Percentiles rank a stretch among this genome's conserved stretches.
Conservation (phyloP, 306 rosid genomes). For the Alnus rubra region DNA sequence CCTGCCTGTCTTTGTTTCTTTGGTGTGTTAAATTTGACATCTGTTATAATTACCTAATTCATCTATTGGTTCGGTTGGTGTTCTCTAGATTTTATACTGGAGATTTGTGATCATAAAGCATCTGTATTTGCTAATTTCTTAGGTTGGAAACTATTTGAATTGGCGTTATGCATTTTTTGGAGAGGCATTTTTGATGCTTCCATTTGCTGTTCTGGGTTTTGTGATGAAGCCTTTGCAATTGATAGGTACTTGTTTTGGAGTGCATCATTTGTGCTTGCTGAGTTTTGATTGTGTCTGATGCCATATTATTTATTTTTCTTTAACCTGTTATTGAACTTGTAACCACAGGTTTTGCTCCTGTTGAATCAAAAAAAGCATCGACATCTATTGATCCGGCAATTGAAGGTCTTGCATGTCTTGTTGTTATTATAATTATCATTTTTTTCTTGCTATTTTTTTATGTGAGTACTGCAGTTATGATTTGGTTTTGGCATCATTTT, state of each 20-base stretch:
- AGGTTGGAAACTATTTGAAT: constrained; percentile 71
- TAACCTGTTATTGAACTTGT: constrained; percentile 21
- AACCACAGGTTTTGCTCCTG: constrained; percentile 62
- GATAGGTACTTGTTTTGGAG: constrained; percentile 53
- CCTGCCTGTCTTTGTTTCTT: background rate
- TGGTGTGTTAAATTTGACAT: background rate
- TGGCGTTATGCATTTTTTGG: constrained; percentile 91
- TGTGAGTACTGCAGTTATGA: too few species aligned
- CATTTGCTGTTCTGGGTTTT: constrained; percentile 84
- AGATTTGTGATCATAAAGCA: constrained; percentile 4
- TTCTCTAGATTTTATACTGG: background rate
- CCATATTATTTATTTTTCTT: constrained; percentile 6
- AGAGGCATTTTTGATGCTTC: constrained; percentile 90
- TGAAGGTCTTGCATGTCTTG: constrained; percentile 50
- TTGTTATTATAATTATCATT: background rate
- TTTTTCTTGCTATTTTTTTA: too few species aligned
- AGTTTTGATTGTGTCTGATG: constrained; percentile 19
- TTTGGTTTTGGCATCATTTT: too few species aligned
- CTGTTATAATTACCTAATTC: constrained; percentile 18
- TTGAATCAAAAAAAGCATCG: constrained; percentile 41
- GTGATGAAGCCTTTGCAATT: constrained; percentile 71
- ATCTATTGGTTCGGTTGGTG: background rate
- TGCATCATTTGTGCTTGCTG: constrained; percentile 23
- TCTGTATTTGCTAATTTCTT: constrained; percentile 18
- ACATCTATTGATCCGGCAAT: constrained; percentile 46